A percentile compares a stretch with the other conserved stretches of the same genome.
phyloP scores from a whole-genome alignment of 495 filamentous ascomycete species.

The Daldinia concentrica region DNA sequence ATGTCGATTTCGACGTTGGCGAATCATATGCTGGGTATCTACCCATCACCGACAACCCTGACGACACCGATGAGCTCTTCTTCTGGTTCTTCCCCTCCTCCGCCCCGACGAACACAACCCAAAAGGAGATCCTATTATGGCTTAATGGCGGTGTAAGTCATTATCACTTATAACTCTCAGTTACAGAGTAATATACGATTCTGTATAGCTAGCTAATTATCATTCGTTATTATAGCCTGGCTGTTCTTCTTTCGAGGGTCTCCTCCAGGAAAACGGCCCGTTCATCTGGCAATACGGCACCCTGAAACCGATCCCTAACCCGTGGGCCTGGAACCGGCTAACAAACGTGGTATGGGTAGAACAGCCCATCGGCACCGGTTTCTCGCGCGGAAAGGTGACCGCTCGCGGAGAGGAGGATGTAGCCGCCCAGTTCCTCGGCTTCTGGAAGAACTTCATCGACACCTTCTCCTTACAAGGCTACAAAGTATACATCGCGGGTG shows the following conservation, averaged over 20 bases:
- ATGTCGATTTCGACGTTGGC: conserved; percentile 80
- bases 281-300: conserved; percentile 71
- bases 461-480: conserved; percentile 71
- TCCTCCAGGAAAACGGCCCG: conserved; percentile 73
- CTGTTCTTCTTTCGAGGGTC: conserved; percentile 72
- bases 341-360: conserved; percentile 76
- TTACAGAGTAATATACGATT: neutral
- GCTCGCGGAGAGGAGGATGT: conserved; percentile 73
- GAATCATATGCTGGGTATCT: conserved; percentile 83
- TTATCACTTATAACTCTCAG: neutral
- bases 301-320: conserved; percentile 66
- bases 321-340: conserved; percentile 72
- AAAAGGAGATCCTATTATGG: conserved; percentile 77
- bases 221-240: conserved; percentile 52
- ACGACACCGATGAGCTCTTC: conserved; percentile 69
- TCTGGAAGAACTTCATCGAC: conserved; percentile 75
- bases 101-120: conserved; percentile 54
- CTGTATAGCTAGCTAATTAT: neutral
- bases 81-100: conserved; percentile 81
- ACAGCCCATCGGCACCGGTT: conserved; percentile 81
- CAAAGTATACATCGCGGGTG: conserved; percentile 75
- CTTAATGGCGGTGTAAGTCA: conserved; percentile 54
- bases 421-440: conserved; percentile 73
- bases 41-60: conserved; percentile 62
- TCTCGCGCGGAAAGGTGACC: conserved; percentile 70